Evolutionary conservation across 192 early-diverging fungal species (phyloP), one percentile per base, ranked within the genome.

Genomic region (Piromyces finnis): DNA sequence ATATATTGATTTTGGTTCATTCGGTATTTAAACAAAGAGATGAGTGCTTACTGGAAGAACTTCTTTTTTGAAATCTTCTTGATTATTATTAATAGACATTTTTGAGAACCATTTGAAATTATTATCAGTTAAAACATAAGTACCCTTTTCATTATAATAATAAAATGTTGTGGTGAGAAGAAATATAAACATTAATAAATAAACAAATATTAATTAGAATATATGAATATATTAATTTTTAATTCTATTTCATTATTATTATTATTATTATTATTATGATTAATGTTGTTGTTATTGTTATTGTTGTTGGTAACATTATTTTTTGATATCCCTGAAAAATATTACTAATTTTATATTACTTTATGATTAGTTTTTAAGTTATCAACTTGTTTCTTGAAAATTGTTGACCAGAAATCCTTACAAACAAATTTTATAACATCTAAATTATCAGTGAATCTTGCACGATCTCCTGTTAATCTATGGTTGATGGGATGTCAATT

Each of bases 341-440:
- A n/a, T n/a, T n/a, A n/a, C n/a, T n/a, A n/a, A n/a, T 12, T 36
- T 29, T 28, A 16, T 79, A 87, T 79, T 82, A 95, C 94, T 37
- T 95, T 86, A 82, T 98, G 98, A 85, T 99, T 99, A 15, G 98
- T 98, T 85, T 99, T 99, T 16, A 99, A 87, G 82, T 98, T 98
- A 82, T 99, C 98, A 39, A 99, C 92, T 83, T 99, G 96, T 80
- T 98, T 96, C 84, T 96, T 95, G 83, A 98, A 99, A 77, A 97
- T 84, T 35, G 93, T 86, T 78, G 92, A 92, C 98, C 98, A 99
- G 29, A 97, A 88, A 78, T 99, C 98, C 84, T 98, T 98, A 88
- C 98, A 99, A 15, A 99, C 91, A 88, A 97, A 99, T 84, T 99
- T 99, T 78, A 99, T 93, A 32, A 97, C 93, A 78, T 98, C 98